Conservation (phyloP, 345 rosid genomes). For the Hibiscus syriacus region DNA sequence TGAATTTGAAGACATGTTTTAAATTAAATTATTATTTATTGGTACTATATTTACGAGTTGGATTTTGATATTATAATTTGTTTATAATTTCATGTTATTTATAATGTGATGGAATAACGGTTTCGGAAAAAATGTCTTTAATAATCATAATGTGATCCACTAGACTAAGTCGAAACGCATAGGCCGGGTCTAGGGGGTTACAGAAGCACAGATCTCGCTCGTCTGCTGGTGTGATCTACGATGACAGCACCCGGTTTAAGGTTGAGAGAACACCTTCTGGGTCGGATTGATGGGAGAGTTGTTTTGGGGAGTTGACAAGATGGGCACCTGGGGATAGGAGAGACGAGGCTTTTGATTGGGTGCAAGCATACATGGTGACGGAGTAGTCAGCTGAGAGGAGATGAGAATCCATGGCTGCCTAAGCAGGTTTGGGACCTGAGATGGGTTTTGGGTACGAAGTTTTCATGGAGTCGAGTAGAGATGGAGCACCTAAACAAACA, state of each 20-base stretch:
- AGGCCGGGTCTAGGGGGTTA: too few species aligned
- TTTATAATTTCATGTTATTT: too few species aligned
- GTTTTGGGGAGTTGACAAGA: conserved; percentile 31
- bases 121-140: too few species aligned
- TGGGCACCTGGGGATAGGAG: conserved; percentile 58
- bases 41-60: too few species aligned
- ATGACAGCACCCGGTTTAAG: conserved; percentile 44
- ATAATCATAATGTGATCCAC: too few species aligned
- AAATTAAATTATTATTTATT: too few species aligned
- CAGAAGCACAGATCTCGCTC: conserved; percentile 41
- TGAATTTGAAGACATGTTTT: too few species aligned
- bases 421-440: conserved; percentile 43
- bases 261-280: conserved; percentile 52
- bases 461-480: conserved; percentile 29
- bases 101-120: too few species aligned
- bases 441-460: conserved; percentile 50
- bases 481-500: not conserved
- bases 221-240: conserved; percentile 69
- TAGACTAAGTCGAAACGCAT: too few species aligned
- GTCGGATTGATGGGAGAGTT: conserved; percentile 42
- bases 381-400: conserved; percentile 60
- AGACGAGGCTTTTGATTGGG: conserved; percentile 37
- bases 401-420: conserved; percentile 80
- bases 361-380: conserved; percentile 59
- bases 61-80: too few species aligned